phyloP scores from a whole-genome alignment of 305 asterid genomes.

The Fraxinus paxiana region DNA sequence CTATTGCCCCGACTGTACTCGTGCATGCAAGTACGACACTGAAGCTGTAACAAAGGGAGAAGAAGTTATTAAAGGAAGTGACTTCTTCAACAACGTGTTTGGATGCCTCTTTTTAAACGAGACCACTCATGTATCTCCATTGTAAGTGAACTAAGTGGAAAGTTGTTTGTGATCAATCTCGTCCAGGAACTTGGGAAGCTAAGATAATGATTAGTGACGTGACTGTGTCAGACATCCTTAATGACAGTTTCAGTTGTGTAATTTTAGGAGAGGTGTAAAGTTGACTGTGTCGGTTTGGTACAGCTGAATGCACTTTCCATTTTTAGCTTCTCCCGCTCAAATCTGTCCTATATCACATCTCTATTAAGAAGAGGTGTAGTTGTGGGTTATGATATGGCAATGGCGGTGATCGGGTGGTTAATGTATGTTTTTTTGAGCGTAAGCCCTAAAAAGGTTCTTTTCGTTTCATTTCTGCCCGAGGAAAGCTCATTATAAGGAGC shows the following conservation, averaged over 20 bases:
- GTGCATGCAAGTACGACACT: slow-evolving; percentile 84
- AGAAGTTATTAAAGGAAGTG: slow-evolving; percentile 53
- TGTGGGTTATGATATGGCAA: neutral
- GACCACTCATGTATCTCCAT: slow-evolving; percentile 62
- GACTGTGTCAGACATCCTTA: neutral
- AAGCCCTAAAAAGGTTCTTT: neutral
- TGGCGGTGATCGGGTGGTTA: neutral
- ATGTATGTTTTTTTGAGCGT: neutral
- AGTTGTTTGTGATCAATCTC: neutral
- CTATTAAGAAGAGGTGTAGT: neutral
- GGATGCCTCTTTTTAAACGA: slow-evolving; percentile 91
- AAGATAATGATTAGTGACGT: neutral
- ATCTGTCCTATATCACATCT: neutral
- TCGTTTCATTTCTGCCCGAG: neutral
- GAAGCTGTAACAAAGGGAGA: slow-evolving; percentile 50
- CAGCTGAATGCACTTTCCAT: neutral
- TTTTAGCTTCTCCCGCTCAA: neutral
- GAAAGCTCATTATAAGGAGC: neutral
- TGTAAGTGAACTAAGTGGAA: slow-evolving; percentile 31
- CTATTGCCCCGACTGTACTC: slow-evolving; percentile 87
- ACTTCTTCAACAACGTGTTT: slow-evolving; percentile 71
- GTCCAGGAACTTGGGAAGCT: neutral
- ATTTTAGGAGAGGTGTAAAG: neutral
- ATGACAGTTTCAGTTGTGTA: neutral
- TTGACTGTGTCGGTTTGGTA: neutral